These are phyloP conservation scores for Suillus variegatus DNA, from an alignment of 768 basidiomycete species.

Conservation along the genomic window DNA sequence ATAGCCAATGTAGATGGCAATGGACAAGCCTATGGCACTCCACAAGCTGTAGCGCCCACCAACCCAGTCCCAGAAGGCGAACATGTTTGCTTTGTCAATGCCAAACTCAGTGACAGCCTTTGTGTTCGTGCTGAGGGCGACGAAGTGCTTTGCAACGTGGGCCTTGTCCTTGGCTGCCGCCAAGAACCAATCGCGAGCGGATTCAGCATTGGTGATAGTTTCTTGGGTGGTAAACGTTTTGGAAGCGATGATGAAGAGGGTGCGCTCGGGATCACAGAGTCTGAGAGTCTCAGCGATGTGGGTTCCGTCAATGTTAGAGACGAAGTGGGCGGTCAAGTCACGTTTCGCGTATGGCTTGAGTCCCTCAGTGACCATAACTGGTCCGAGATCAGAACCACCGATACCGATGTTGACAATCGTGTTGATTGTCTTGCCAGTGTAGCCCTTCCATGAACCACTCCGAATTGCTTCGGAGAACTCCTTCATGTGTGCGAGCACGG, in stretches of 20 bases:
- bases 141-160: constrained; percentile 98
- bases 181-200: constrained; percentile 95
- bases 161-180: constrained; percentile 76
- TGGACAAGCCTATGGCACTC: constrained; percentile 97
- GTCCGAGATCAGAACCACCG: constrained; percentile 96
- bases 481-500: constrained; percentile 89
- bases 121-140: constrained; percentile 96
- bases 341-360: constrained; percentile 92
- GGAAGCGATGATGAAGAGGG: constrained; percentile 96
- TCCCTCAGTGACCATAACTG: constrained; percentile 99
- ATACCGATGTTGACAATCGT: constrained; percentile 99
- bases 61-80: constrained; percentile 99
- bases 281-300: constrained; percentile 89
- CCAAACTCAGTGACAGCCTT: constrained; percentile 92
- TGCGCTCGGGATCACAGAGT: constrained; percentile 84
- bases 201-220: constrained; percentile 98
- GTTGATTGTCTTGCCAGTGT: constrained; percentile 93
- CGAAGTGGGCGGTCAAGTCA: constrained; percentile 84
- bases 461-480: constrained; percentile 84
- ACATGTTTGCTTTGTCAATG: constrained; percentile 92
- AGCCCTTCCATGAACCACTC: constrained; percentile 92
- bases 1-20: constrained; percentile 90
- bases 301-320: constrained; percentile 98
- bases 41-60: constrained; percentile 98
- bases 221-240: constrained; percentile 99